Evolutionary conservation across 768 basidiomycete genomes (phyloP).

Genomic region (Termitomyces sp.): DNA sequence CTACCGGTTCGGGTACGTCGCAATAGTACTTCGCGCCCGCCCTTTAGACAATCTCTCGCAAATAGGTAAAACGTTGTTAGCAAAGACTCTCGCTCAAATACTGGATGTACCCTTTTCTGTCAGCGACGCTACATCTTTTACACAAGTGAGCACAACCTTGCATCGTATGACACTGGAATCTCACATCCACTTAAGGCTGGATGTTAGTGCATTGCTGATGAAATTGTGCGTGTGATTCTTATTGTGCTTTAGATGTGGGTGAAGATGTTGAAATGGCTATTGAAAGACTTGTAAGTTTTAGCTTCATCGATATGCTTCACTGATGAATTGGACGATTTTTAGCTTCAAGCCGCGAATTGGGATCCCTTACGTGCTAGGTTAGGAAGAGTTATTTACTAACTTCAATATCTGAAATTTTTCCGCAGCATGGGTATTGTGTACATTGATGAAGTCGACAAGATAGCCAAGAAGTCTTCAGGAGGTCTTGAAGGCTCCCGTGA

Average conservation of each 20-base stretch:
- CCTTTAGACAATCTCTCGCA: background rate
- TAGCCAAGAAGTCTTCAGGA: constrained; percentile 56
- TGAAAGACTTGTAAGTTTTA: constrained; percentile 62
- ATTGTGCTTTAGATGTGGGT: constrained; percentile 65
- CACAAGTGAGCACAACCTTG: constrained; percentile 50
- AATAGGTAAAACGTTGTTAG: constrained; percentile 83
- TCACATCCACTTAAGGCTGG: constrained; percentile 44
- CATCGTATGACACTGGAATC: background rate
- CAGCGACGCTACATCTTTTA: constrained; percentile 91
- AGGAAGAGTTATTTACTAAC: background rate
- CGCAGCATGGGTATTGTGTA: constrained; percentile 87
- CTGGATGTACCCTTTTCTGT: constrained; percentile 93
- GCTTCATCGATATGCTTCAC: background rate
- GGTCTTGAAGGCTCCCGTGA: constrained; percentile 74
- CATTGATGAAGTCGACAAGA: constrained; percentile 95
- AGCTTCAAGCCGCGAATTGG: constrained; percentile 89
- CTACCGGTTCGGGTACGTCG: constrained; percentile 72
- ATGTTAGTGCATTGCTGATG: constrained; percentile 42
- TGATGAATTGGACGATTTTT: background rate
- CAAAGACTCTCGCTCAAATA: constrained; percentile 85
- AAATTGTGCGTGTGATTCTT: background rate
- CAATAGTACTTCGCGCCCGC: background rate
- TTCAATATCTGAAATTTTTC: constrained; percentile 1
- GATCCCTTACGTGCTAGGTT: constrained; percentile 84
- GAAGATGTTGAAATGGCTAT: constrained; percentile 95